A percentile compares a stretch with the other conserved stretches of the same genome.
Conservation (phyloP, 768 basidiomycete species). For the Tulasnella sp. region DNA sequence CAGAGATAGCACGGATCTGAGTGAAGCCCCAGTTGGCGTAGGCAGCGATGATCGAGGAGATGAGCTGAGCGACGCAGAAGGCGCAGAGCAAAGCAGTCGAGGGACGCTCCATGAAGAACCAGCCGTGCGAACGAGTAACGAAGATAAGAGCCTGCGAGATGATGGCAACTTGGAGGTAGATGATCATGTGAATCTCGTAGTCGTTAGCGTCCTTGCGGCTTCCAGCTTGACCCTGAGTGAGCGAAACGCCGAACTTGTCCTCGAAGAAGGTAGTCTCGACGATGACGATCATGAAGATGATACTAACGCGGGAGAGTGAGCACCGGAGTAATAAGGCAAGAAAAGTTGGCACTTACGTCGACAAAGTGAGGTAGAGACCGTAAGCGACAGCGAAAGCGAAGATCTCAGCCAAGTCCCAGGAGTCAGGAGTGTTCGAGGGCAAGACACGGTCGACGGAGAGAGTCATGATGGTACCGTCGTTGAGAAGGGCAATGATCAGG, state of each 20-base stretch:
- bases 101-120: slow-evolving; percentile 96
- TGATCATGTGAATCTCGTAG: slow-evolving; percentile 72
- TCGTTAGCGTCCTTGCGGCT: slow-evolving; percentile 47
- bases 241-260: slow-evolving; percentile 66
- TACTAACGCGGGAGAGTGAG: slow-evolving; percentile 35
- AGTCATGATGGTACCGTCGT: slow-evolving; percentile 99
- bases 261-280: slow-evolving; percentile 86
- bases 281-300: slow-evolving; percentile 76
- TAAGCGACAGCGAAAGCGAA: slow-evolving; percentile 94
- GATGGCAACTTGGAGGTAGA: slow-evolving; percentile 96
- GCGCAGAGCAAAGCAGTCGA: slow-evolving; percentile 82
- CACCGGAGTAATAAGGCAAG: no score
- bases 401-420: slow-evolving; percentile 94
- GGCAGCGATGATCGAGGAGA: slow-evolving; percentile 91
- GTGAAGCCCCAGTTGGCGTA: slow-evolving; percentile 96
- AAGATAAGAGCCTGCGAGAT: slow-evolving; percentile 98
- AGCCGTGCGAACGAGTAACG: slow-evolving; percentile 86
- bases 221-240: slow-evolving; percentile 25
- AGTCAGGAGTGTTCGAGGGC: slow-evolving; percentile 85
- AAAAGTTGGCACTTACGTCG: slow-evolving; percentile 54
- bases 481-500: slow-evolving; percentile 87
- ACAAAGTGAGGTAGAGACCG: slow-evolving; percentile 84
- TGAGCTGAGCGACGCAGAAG: slow-evolving; percentile 87
- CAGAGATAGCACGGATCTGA: slow-evolving; percentile 65
- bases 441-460: slow-evolving; percentile 92